phyloP scores from a whole-genome alignment of 306 rosid species.

The Vicia faba region DNA sequence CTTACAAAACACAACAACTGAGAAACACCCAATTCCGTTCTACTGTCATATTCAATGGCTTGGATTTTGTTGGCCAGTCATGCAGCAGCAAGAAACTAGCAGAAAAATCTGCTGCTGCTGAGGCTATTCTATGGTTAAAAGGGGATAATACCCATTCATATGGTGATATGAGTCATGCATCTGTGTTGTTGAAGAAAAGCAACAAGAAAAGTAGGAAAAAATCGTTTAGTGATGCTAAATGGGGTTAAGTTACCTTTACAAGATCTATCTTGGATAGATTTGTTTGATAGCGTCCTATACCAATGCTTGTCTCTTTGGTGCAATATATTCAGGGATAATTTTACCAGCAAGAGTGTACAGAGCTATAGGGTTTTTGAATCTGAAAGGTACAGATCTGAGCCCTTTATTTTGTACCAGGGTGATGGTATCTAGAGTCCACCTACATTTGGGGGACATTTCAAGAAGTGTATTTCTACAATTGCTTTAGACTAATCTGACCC shows the following conservation, averaged over 20 bases:
- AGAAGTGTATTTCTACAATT: slow-evolving; percentile 16
- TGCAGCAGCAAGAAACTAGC: slow-evolving; percentile 72
- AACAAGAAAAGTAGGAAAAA: slow-evolving; percentile 48
- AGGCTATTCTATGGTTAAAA: slow-evolving; percentile 82
- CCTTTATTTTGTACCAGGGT: slow-evolving; percentile 41
- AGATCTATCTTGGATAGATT: slow-evolving; percentile 30
- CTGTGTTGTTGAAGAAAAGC: slow-evolving; percentile 67
- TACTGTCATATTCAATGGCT: slow-evolving; percentile 82
- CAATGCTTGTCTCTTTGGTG: slow-evolving; percentile 29
- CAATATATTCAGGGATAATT: slow-evolving; percentile 27
- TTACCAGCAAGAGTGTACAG: slow-evolving; percentile 39
- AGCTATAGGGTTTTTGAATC: slow-evolving; percentile 39
- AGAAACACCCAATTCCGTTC: slow-evolving; percentile 74
- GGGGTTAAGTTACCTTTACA: slow-evolving; percentile 52
- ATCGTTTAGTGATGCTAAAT: slow-evolving; percentile 53
- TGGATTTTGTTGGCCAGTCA: slow-evolving; percentile 74
- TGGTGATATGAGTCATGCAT: slow-evolving; percentile 52
- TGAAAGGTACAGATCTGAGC: slow-evolving; percentile 33
- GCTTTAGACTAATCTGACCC: slow-evolving; percentile 23
- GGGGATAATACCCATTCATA: slow-evolving; percentile 67
- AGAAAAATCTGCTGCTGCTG: slow-evolving; percentile 83
- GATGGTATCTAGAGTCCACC: slow-evolving; percentile 37
- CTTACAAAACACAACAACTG: slow-evolving; percentile 74
- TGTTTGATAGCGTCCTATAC: slow-evolving; percentile 19
- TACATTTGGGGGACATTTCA: slow-evolving; percentile 26